Conservation (phyloP, 2,329 filamentous ascomycete genomes). For the Xylaria sp. region DNA sequence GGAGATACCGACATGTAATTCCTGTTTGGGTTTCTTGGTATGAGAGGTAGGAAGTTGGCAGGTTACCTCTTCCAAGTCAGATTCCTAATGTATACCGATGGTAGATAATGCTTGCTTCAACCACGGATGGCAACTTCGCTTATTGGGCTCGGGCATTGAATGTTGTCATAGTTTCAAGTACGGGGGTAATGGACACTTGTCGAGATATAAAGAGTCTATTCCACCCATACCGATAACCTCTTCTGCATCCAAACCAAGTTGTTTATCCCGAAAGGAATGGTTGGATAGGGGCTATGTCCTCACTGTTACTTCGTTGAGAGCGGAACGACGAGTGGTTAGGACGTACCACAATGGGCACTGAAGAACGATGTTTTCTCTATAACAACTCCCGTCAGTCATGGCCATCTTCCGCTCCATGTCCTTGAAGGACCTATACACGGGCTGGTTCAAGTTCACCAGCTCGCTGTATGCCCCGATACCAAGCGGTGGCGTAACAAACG, state of each 20-base stretch:
- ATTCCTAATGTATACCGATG: neutral
- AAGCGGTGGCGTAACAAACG: neutral
- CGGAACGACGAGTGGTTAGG: neutral
- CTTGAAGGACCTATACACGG: neutral
- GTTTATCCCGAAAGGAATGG: neutral
- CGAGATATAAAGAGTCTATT: too few relatives aligned
- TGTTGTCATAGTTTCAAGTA: too few relatives aligned
- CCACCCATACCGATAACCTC: too few relatives aligned
- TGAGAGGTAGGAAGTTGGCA: too few relatives aligned
- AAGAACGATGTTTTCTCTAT: neutral
- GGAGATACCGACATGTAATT: neutral
- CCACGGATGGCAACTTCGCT: neutral
- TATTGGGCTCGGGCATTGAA: too few relatives aligned
- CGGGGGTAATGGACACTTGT: too few relatives aligned
- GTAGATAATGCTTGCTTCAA: neutral
- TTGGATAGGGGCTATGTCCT: neutral
- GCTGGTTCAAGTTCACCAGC: neutral
- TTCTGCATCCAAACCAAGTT: too few relatives aligned
- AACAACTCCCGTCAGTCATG: neutral
- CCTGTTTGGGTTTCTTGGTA: neutral
- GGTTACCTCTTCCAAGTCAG: neutral
- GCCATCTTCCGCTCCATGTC: neutral
- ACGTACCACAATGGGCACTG: neutral
- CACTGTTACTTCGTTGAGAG: neutral
- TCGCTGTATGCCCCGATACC: neutral